A percentile compares a stretch with the other conserved stretches of the same genome.
phyloP scores from a whole-genome alignment of 805 yeast genomes.

The Starmerella riodocensis region DNA sequence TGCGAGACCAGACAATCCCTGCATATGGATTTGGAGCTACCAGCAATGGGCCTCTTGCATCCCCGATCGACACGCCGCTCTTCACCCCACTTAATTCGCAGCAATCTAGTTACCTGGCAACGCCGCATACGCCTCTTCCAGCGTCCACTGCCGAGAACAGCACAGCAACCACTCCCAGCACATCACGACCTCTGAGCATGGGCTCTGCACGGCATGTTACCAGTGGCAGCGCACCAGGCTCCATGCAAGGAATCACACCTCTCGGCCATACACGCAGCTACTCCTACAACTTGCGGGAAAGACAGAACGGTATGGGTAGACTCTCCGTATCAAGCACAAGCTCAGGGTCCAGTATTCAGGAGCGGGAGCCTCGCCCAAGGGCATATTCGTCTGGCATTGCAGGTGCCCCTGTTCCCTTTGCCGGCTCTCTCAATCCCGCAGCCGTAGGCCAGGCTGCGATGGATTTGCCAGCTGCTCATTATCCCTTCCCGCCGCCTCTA shows the following conservation, averaged over 20 bases:
- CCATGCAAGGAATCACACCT: background rate
- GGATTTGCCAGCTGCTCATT: background rate
- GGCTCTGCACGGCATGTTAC: background rate
- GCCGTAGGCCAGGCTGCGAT: background rate
- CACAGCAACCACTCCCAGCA: constrained; percentile 2
- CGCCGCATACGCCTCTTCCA: constrained; percentile 5
- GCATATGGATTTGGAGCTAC: background rate
- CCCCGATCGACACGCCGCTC: constrained; percentile 5
- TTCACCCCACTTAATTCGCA: background rate
- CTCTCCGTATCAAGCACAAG: constrained; percentile 1
- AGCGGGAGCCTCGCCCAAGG: constrained; percentile 7
- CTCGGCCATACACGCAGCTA: constrained; percentile 13
- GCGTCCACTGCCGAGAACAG: background rate
- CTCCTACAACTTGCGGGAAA: constrained; percentile 11
- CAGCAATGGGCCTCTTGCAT: background rate
- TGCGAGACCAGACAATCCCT: constrained; percentile 1
- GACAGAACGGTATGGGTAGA: constrained; percentile 5
- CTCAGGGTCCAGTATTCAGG: background rate
- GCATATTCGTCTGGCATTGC: constrained; percentile 13
- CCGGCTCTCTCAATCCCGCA: background rate
- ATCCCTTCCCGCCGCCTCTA: constrained; percentile 18
- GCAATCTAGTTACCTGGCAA: background rate
- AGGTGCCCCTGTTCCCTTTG: background rate
- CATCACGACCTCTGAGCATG: background rate
- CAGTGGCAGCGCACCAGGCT: background rate